Base-by-base conservation (phyloP, 2,329 filamentous ascomycete genomes). In the Ceratocystiopsis sp. region DNA sequence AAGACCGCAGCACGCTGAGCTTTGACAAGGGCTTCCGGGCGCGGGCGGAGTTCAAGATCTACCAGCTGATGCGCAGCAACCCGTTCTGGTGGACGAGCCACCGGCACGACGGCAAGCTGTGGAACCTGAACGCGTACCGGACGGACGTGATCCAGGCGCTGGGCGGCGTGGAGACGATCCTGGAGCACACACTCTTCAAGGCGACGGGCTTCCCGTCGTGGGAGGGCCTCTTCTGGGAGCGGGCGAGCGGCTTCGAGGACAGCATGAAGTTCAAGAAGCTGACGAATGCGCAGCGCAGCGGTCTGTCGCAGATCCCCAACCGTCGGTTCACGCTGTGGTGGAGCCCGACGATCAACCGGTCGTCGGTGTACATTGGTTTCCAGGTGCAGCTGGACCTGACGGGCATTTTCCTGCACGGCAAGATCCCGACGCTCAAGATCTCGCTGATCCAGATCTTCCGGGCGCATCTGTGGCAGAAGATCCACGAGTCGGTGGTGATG, bases 51-150 rank as follows among this genome's bases (percentile, higher is more conserved):
- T 98, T 98, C 69, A 98, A 98, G 69, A 79, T 91, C 29, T 98
- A 96, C 58, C 89, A 96, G 60, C 69, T 96, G 47, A 96, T 98
- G 89, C 95, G 93, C 75, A 93, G 82, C 63, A 95, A 96, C 58
- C 91, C 91, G 0, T 96, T 96, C 69, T 95, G 87, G 86, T 98
- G 91, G 91, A 98, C 91, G 4, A 93, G 84, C 54, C 89, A 96
- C 61, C 73, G 91, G 35, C 93, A 98, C 55, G 91, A 98, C 54
- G 91, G 91, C 57, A 96, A 96, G 57, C 62, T 98, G 5, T 98
- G 91, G 91, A 95, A 95, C 50, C 61, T 98, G 43, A 96, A 96
- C 51, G 84, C 45, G 6, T 48, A 96, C 62, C 71, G 91, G 49
- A 95, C 91, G 8, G 91, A 98, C 64, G 86, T 95, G 11, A 98